These are phyloP conservation scores for Pneumocystis wakefieldiae DNA, from an alignment of 1,139 yeast species.

Conservation along the genomic window DNA sequence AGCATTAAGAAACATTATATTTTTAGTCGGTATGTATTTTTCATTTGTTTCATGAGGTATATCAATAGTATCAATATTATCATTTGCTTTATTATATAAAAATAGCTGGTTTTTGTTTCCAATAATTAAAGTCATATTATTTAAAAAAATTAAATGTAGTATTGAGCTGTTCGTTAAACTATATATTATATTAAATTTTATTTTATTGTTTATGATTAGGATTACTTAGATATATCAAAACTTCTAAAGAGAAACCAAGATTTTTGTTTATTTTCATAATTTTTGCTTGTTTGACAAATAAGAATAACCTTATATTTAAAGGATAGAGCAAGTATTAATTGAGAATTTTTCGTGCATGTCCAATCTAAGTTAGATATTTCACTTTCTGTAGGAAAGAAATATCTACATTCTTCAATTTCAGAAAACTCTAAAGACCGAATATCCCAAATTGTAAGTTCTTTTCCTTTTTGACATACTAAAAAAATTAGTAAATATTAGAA, in stretches of 20 bases:
- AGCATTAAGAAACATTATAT: constrained; percentile 69
- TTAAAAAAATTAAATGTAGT: constrained; percentile 81
- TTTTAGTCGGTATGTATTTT: constrained; percentile 31
- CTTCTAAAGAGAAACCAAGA: constrained; percentile 63
- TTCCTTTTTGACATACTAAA: constrained; percentile 20
- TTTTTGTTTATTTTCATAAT: constrained; percentile 68
- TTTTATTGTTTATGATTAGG: constrained; percentile 13
- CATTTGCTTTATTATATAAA: constrained; percentile 44
- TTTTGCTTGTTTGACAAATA: constrained; percentile 73
- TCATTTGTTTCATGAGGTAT: constrained; percentile 23
- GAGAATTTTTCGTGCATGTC: constrained; percentile 53
- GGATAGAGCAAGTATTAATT: constrained; percentile 69
- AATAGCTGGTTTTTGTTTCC: constrained; percentile 81
- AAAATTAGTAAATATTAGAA: background rate
- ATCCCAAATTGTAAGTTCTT: constrained; percentile 61
- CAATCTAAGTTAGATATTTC: constrained; percentile 54
- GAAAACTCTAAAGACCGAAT: constrained; percentile 23
- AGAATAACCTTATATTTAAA: constrained; percentile 46
- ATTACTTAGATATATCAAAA: constrained; percentile 46
- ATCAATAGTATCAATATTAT: constrained; percentile 26
- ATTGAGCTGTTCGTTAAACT: constrained; percentile 52
- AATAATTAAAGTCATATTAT: constrained; percentile 60
- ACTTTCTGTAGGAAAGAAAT: constrained; percentile 26
- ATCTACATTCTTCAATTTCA: constrained; percentile 37
- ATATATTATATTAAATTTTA: background rate